Evolutionary conservation across 202 grass and related monocot genomes (phyloP).

Genomic region (Elaeis oleifera): DNA sequence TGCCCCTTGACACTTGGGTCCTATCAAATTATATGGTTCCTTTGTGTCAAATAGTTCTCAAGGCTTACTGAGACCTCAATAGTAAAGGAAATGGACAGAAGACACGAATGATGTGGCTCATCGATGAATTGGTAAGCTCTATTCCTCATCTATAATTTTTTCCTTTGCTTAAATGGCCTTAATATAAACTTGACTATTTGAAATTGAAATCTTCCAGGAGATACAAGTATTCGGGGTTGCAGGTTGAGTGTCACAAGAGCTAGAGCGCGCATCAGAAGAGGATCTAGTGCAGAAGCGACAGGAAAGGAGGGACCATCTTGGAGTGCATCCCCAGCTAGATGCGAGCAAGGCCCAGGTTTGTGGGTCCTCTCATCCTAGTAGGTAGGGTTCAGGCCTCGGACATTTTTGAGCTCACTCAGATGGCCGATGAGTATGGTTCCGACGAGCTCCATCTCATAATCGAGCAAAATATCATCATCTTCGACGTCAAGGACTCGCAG

Average conservation of each 20-base stretch:
- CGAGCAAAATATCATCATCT: constrained; percentile 92
- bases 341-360: constrained; percentile 56
- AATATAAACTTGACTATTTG: background rate
- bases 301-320: constrained; percentile 68
- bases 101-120: constrained; percentile 98
- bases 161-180: too few relatives aligned
- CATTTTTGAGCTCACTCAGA: constrained; percentile 72
- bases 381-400: constrained; percentile 57
- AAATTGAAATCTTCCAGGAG: constrained; percentile 23
- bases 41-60: constrained; percentile 57
- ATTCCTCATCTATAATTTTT: background rate
- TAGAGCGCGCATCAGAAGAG: constrained; percentile 40
- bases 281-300: constrained; percentile 56
- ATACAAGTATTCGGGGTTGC: constrained; percentile 64
- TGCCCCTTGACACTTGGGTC: constrained; percentile 86
- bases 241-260: constrained; percentile 43
- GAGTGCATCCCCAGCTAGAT: constrained; percentile 73
- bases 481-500: constrained; percentile 45
- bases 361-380: constrained; percentile 66
- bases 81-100: constrained; percentile 68
- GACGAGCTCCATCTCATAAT: constrained; percentile 74
- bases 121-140: constrained; percentile 72
- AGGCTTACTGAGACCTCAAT: constrained; percentile 74
- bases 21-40: constrained; percentile 48
- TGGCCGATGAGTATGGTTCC: constrained; percentile 71